A percentile compares a stretch with the other conserved stretches of the same genome.
Evolutionary conservation across 2,329 filamentous ascomycete genomes (phyloP).

Genomic region (Fusarium musae): DNA sequence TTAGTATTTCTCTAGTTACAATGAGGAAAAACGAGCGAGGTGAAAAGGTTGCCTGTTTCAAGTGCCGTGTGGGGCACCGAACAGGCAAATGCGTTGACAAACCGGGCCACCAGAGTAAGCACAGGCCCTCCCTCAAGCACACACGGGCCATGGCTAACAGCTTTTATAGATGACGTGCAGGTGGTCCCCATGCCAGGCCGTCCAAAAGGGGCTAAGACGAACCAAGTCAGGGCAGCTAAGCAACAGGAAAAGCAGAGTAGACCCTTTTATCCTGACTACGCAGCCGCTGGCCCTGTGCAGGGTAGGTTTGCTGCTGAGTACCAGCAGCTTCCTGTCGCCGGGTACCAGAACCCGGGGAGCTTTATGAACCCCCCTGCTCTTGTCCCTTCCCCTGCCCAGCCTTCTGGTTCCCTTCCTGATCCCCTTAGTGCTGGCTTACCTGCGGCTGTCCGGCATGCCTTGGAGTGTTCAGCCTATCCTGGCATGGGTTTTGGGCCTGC

Average conservation of each 20-base stretch:
- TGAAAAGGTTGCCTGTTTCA: not conserved
- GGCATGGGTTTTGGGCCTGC: rapidly evolving
- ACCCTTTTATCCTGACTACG: too few species aligned
- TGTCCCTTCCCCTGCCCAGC: not conserved
- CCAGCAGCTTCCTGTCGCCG: too few species aligned
- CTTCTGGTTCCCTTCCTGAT: not conserved
- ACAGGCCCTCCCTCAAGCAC: not conserved
- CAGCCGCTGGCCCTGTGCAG: not conserved
- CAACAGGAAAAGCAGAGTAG: not conserved
- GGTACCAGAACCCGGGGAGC: not conserved
- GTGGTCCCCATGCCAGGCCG: not conserved
- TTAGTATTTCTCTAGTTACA: not conserved
- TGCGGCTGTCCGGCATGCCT: rapidly evolving
- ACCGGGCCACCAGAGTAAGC: not conserved
- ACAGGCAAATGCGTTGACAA: not conserved
- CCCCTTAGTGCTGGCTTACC: not conserved
- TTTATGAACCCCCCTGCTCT: too few species aligned
- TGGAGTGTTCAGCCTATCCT: not conserved
- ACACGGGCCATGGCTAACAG: not conserved
- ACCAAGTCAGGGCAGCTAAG: too few species aligned
- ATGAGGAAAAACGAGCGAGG: not conserved
- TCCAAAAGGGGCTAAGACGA: not conserved
- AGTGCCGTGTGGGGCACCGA: not conserved
- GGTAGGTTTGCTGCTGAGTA: rapidly evolving
- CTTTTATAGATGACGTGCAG: not conserved